Evolutionary conservation across 805 yeast genomes (phyloP).

Genomic region (Candida chauliodis): DNA sequence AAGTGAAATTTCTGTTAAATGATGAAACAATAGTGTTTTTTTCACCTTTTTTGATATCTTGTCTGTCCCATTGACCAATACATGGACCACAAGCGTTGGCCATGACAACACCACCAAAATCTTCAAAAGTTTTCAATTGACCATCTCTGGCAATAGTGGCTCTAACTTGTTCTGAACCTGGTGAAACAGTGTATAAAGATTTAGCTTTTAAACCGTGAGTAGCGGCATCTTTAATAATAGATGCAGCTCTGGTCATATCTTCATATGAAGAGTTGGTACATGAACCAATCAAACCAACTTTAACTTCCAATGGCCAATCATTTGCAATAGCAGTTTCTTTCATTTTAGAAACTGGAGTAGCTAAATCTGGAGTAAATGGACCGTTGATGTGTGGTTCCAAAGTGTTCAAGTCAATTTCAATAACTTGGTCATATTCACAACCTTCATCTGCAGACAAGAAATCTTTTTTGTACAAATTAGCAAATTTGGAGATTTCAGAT

Average conservation of each 20-base stretch:
- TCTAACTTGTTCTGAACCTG: slow-evolving; percentile 98
- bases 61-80: slow-evolving; percentile 99
- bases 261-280: slow-evolving; percentile 98
- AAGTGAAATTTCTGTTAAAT: slow-evolving; percentile 96
- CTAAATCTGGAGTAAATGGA: slow-evolving; percentile 97
- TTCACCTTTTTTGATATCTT: slow-evolving; percentile 86
- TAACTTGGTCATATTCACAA: slow-evolving; percentile 87
- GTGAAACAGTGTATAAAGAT: slow-evolving; percentile 89
- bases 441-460: slow-evolving; percentile 85
- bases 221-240: slow-evolving; percentile 88
- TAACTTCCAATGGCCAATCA: slow-evolving; percentile 90
- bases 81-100: slow-evolving; percentile 99
- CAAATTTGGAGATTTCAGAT: slow-evolving; percentile 78
- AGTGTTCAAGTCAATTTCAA: slow-evolving; percentile 83
- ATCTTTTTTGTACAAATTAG: slow-evolving; percentile 59
- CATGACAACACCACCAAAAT: slow-evolving; percentile 89
- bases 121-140: slow-evolving; percentile 79
- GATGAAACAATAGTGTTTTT: slow-evolving; percentile 96
- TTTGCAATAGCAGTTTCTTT: slow-evolving; percentile 78
- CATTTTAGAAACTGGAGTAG: slow-evolving; percentile 89
- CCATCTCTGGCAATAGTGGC: slow-evolving; percentile 98
- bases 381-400: slow-evolving; percentile 97
- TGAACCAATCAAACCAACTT: slow-evolving; percentile 95
- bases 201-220: slow-evolving; percentile 87
- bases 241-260: slow-evolving; percentile 96